Evolutionary conservation across 495 filamentous ascomycete genomes (phyloP).

Genomic region (Penicillium turbatum): DNA sequence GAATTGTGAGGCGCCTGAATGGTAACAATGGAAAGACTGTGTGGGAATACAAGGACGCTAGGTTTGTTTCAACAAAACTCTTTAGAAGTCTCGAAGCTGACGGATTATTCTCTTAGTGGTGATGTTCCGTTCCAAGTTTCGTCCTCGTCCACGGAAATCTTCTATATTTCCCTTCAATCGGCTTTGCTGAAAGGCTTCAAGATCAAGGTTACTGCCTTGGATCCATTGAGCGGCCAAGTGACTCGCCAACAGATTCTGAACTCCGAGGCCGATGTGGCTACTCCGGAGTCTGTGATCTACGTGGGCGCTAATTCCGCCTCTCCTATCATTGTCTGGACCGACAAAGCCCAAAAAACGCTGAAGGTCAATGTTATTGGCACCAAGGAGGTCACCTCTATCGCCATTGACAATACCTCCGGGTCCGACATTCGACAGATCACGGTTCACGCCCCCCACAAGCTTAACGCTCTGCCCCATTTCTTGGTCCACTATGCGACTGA

Average conservation of each 20-base stretch:
- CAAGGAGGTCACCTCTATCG: constrained; percentile 53
- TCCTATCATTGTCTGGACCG: constrained; percentile 79
- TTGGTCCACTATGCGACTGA: constrained; percentile 75
- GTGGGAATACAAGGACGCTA: constrained; percentile 71
- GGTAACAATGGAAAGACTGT: constrained; percentile 66
- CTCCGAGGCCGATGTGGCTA: constrained; percentile 67
- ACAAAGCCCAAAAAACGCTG: constrained; percentile 59
- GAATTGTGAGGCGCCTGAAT: constrained; percentile 64
- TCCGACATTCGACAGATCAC: constrained; percentile 62
- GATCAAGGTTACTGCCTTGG: constrained; percentile 67
- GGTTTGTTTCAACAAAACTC: constrained; percentile 25
- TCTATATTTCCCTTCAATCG: constrained; percentile 71
- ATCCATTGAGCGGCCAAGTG: constrained; percentile 64
- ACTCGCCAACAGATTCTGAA: constrained; percentile 60
- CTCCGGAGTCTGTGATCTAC: constrained; percentile 64
- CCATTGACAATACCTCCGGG: constrained; percentile 48
- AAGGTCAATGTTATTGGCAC: constrained; percentile 78
- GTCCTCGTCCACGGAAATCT: constrained; percentile 67
- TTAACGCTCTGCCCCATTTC: constrained; percentile 71
- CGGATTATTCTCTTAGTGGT: constrained; percentile 37
- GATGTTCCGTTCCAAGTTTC: constrained; percentile 77
- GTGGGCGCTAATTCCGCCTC: constrained; percentile 80
- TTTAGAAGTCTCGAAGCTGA: constrained; percentile 15
- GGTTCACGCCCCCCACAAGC: constrained; percentile 67
- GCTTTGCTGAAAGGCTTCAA: constrained; percentile 61